These are phyloP conservation scores for Fallopia convolvulus DNA, from an alignment of 148 eudicot genomes.

Conservation along the genomic window DNA sequence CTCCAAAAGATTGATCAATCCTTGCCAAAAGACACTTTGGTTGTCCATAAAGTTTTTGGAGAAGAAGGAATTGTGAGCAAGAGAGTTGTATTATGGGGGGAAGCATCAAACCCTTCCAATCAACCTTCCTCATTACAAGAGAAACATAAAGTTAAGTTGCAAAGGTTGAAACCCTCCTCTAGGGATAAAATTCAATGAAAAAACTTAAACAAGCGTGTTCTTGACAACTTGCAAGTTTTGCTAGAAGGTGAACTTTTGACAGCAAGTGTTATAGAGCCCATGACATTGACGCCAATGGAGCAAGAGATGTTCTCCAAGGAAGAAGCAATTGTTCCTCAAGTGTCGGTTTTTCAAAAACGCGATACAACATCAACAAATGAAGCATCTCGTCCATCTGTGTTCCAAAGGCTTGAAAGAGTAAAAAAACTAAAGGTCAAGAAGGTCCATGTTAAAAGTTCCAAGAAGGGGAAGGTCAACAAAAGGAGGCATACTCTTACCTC, in stretches of 20 bases:
- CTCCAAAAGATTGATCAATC: not conserved
- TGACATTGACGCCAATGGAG: not conserved
- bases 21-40: not conserved
- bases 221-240: not conserved
- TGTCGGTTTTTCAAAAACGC: not conserved
- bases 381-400: not conserved
- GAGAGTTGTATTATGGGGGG: not conserved
- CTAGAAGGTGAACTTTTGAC: not conserved
- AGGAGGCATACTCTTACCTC: not conserved
- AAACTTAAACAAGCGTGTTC: not conserved
- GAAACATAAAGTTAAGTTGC: not conserved
- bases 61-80: not conserved
- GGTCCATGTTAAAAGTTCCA: too few species aligned
- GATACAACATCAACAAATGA: not conserved
- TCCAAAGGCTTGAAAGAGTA: not conserved
- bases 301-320: not conserved
- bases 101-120: not conserved
- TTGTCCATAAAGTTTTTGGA: not conserved
- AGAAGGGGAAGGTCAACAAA: too few species aligned
- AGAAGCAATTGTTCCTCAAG: not conserved
- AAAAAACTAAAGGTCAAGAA: too few species aligned
- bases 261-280: not conserved
- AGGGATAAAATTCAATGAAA: not conserved
- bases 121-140: not conserved
- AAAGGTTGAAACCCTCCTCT: not conserved